Percentiles rank a stretch among this genome's conserved stretches.
phyloP scores from a whole-genome alignment of 2,329 filamentous ascomycete species.

The Xylariales sp. region DNA sequence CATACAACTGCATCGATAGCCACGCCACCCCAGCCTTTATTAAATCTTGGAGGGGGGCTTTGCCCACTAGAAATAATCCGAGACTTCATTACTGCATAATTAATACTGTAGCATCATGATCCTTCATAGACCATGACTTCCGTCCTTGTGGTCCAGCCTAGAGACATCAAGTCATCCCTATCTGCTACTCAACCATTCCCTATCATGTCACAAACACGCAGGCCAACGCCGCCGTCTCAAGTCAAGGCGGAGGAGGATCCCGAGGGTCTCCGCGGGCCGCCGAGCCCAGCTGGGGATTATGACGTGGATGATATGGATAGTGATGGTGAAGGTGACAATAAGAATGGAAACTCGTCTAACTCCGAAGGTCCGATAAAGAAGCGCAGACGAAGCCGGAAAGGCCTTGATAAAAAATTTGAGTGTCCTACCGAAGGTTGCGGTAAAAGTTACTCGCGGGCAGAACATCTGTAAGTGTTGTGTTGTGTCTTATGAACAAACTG shows the following conservation, averaged over 20 bases:
- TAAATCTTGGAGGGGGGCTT: slow-evolving; percentile 32
- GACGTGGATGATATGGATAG: slow-evolving; percentile 53
- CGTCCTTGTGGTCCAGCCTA: slow-evolving; percentile 54
- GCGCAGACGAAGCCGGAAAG: slow-evolving; percentile 78
- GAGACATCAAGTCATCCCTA: slow-evolving; percentile 54
- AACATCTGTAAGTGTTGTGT: slow-evolving; percentile 79
- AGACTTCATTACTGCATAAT: slow-evolving; percentile 35
- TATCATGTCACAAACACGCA: slow-evolving; percentile 58
- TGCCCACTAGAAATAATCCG: slow-evolving; percentile 34
- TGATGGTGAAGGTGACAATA: slow-evolving; percentile 55
- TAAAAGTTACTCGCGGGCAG: slow-evolving; percentile 95
- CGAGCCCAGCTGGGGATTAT: slow-evolving; percentile 54
- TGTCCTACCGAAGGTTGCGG: slow-evolving; percentile 89
- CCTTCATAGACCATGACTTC: slow-evolving; percentile 56
- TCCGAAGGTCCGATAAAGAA: slow-evolving; percentile 68
- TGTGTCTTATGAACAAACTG: neutral
- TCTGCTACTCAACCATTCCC: slow-evolving; percentile 55
- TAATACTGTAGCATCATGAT: slow-evolving; percentile 42
- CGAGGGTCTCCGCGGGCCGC: slow-evolving; percentile 55
- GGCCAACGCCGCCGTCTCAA: slow-evolving; percentile 54
- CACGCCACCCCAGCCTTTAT: slow-evolving; percentile 41
- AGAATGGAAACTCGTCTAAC: slow-evolving; percentile 62
- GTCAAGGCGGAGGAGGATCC: slow-evolving; percentile 57
- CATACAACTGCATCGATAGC: slow-evolving; percentile 39
- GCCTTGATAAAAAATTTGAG: slow-evolving; percentile 82